phyloP scores from a whole-genome alignment of 495 filamentous ascomycete genomes.

The Corynascus novoguineensis region DNA sequence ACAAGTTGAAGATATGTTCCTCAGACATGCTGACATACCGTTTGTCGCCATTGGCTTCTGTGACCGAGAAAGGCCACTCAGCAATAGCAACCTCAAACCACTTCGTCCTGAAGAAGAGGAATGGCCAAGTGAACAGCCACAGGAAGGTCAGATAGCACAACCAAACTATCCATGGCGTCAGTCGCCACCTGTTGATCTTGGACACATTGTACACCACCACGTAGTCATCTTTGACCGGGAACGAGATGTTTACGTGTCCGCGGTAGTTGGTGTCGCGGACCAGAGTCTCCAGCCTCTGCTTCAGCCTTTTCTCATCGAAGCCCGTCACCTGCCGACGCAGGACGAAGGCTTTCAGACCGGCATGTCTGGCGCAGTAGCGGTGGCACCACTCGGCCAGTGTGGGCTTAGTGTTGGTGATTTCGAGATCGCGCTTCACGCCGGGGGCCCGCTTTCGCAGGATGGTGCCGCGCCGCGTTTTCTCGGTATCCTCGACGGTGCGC shows the following conservation, averaged over 20 bases:
- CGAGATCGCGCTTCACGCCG: conserved; percentile 35
- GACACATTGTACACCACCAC: conserved; percentile 53
- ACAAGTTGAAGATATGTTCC: conserved; percentile 45
- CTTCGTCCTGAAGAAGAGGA: conserved; percentile 56
- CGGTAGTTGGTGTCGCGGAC: conserved; percentile 57
- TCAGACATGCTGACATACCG: conserved; percentile 45
- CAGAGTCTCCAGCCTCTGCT: conserved; percentile 38
- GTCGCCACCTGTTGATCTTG: conserved; percentile 51
- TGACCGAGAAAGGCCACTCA: conserved; percentile 48
- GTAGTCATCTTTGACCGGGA: conserved; percentile 44
- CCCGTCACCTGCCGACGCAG: conserved; percentile 46
- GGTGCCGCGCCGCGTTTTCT: conserved; percentile 40
- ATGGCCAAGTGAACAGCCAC: conserved; percentile 59
- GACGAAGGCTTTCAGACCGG: conserved; percentile 47
- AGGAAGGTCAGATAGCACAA: conserved; percentile 56
- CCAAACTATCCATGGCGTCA: conserved; percentile 51
- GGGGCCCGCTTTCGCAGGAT: conserved; percentile 36
- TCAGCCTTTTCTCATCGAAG: conserved; percentile 45
- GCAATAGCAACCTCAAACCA: conserved; percentile 53
- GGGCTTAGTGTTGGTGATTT: conserved; percentile 34
- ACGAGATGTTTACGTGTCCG: conserved; percentile 46
- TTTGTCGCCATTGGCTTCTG: conserved; percentile 24
- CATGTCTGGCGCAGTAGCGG: conserved; percentile 45
- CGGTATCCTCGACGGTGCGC: conserved; percentile 36
- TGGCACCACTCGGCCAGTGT: conserved; percentile 53